phyloP scores from a whole-genome alignment of 1,284 basidiomycete species.

The Singerocomus rubriflavus region DNA sequence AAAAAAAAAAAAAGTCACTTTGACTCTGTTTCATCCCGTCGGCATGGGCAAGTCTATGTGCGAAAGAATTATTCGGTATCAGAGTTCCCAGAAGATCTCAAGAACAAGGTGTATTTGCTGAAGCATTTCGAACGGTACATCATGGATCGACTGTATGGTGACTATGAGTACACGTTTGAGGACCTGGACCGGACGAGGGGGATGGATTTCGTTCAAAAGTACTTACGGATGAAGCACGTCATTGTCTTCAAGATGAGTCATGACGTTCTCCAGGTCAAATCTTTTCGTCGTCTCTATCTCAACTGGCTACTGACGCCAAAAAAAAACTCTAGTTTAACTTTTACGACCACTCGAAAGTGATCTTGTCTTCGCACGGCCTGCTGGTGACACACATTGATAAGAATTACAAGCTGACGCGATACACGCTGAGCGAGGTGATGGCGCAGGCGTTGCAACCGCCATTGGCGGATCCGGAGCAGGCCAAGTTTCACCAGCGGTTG shows the following conservation, averaged over 20 bases:
- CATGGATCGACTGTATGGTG: conserved; percentile 79
- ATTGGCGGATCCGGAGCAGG: conserved; percentile 45
- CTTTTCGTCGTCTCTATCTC: conserved; percentile 16
- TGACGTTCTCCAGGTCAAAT: conserved; percentile 79
- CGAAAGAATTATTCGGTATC: conserved; percentile 66
- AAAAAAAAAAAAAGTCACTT: too few species aligned
- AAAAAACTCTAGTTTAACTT: conserved; percentile 96
- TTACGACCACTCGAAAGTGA: conserved; percentile 94
- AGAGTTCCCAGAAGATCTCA: conserved; percentile 71
- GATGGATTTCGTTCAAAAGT: conserved; percentile 95
- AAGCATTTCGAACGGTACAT: conserved; percentile 94
- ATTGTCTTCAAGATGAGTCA: conserved; percentile 97
- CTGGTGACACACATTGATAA: conserved; percentile 89
- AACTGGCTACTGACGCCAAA: too few species aligned
- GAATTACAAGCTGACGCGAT: conserved; percentile 75
- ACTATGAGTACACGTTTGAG: conserved; percentile 78
- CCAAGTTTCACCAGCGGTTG: conserved; percentile 61
- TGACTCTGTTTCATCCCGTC: conserved; percentile 74
- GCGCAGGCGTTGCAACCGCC: conserved; percentile 45
- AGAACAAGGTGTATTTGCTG: conserved; percentile 85
- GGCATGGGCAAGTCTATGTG: conserved; percentile 61
- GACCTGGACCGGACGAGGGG: conserved; percentile 69
- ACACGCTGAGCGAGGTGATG: conserved; percentile 76
- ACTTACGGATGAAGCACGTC: conserved; percentile 93
- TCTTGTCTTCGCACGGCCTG: conserved; percentile 79